A percentile compares a stretch with the other conserved stretches of the same genome.
phyloP scores from a whole-genome alignment of 2,329 filamentous ascomycete genomes.

The Ophiognomonia clavigignenti-juglandacearum region DNA sequence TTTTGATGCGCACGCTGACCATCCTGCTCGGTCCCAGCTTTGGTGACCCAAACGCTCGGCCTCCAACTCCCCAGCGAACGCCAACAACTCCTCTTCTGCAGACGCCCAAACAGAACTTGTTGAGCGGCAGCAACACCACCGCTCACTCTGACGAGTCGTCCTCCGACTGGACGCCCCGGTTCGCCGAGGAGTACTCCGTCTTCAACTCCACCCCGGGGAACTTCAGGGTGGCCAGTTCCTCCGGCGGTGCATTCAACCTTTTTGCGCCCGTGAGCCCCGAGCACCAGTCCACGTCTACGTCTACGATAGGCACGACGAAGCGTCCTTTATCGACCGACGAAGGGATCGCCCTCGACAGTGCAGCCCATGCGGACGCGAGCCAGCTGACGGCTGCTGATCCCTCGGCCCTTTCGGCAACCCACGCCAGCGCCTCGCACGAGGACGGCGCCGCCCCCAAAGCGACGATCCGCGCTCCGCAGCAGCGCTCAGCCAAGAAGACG shows the following conservation, averaged over 20 bases:
- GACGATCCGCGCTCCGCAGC: too few species aligned
- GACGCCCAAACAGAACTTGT: constrained; percentile 47
- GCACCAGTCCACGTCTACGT: constrained; percentile 24
- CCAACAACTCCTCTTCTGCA: constrained; percentile 52
- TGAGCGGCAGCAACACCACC: too few species aligned
- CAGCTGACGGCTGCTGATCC: constrained; percentile 51
- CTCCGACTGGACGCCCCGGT: constrained; percentile 54
- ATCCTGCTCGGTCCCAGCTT: constrained; percentile 42
- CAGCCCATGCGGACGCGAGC: constrained; percentile 60
- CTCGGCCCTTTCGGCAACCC: constrained; percentile 21
- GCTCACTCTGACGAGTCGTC: constrained; percentile 40
- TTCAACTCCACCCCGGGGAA: constrained; percentile 61
- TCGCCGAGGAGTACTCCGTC: constrained; percentile 61
- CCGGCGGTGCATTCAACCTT: constrained; percentile 40
- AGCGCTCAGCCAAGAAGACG: constrained; percentile 38
- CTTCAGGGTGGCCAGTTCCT: constrained; percentile 37
- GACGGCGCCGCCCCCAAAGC: constrained; percentile 6
- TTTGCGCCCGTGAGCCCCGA: constrained; percentile 35
- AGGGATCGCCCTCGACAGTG: constrained; percentile 45
- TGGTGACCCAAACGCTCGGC: constrained; percentile 59
- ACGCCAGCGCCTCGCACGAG: constrained; percentile 5
- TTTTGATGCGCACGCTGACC: constrained; percentile 36
- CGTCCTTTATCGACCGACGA: constrained; percentile 46
- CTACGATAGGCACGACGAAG: too few species aligned
- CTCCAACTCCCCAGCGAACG: constrained; percentile 54